A percentile compares a stretch with the other conserved stretches of the same genome.
Conservation (phyloP, 371 early-diverging fungal genomes). For the Mortierella sp. region DNA sequence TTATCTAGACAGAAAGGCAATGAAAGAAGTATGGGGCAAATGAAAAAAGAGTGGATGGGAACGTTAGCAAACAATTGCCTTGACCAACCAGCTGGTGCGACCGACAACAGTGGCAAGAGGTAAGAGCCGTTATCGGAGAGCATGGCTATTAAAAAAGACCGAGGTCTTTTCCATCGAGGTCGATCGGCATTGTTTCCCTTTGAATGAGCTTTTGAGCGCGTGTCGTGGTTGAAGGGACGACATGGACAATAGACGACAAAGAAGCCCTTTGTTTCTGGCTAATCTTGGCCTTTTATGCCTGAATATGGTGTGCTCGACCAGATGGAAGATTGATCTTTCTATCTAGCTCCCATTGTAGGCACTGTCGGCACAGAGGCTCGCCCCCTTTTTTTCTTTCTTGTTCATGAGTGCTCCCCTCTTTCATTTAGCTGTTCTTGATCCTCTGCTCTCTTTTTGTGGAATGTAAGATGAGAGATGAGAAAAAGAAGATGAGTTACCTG, state of each 20-base stretch:
- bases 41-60: slow-evolving; percentile 3
- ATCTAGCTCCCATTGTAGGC: not conserved
- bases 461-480: slow-evolving; percentile 1
- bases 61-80: slow-evolving; percentile 3
- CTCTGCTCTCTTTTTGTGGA: not conserved
- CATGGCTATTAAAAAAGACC: not conserved
- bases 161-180: not conserved
- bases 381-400: not conserved
- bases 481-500: not conserved
- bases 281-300: not conserved
- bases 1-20: not conserved
- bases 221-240: no score
- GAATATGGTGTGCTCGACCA: slow-evolving; percentile 1
- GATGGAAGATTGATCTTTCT: slow-evolving; percentile 9
- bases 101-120: not conserved
- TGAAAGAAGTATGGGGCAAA: not conserved
- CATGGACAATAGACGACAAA: not conserved
- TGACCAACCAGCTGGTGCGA: not conserved
- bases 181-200: not conserved
- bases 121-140: slow-evolving; percentile 13
- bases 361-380: not conserved
- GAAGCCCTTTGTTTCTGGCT: not conserved
- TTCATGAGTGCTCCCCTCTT: not conserved
- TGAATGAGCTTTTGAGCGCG: not conserved
- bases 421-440: not conserved